Conservation (phyloP, 208 protist species). For the Trypanosoma lewisi region DNA sequence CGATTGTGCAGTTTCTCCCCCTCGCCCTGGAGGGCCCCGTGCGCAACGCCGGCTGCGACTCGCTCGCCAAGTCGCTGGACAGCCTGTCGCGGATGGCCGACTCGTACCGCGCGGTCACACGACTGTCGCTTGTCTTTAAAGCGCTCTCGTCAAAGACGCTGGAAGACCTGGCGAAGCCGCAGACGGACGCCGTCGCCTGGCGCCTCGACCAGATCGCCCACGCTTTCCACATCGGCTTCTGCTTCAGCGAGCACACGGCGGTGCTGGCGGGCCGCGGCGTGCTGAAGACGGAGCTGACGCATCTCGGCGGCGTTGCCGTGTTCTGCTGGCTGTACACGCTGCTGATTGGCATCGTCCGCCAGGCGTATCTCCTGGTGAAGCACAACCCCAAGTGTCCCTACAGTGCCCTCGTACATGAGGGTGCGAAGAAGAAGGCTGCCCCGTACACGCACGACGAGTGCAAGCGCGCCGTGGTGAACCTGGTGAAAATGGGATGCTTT, state of each 20-base stretch:
- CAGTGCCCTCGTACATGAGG: background rate
- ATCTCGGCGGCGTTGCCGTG: conserved; percentile 73
- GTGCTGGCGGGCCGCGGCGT: conserved; percentile 71
- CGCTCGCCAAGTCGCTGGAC: conserved; percentile 61
- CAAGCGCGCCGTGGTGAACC: conserved; percentile 64
- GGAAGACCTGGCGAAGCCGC: conserved; percentile 47
- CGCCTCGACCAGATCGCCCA: conserved; percentile 70
- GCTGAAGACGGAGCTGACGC: conserved; percentile 40
- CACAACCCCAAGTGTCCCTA: conserved; percentile 31
- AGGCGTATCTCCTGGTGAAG: conserved; percentile 70
- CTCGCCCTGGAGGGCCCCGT: conserved; percentile 64
- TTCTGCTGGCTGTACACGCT: conserved; percentile 87
- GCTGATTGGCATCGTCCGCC: conserved; percentile 58
- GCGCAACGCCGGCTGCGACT: conserved; percentile 39
- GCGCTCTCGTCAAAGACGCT: conserved; percentile 65
- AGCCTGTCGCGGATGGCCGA: conserved; percentile 81
- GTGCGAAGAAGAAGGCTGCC: conserved; percentile 4
- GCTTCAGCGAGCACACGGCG: conserved; percentile 81
- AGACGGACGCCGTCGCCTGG: conserved; percentile 53
- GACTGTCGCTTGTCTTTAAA: conserved; percentile 76
- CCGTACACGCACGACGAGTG: conserved; percentile 65
- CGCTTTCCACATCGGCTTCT: conserved; percentile 83
- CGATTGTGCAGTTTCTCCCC: conserved; percentile 84
- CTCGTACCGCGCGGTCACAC: conserved; percentile 81
- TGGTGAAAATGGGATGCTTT: conserved; percentile 82